phyloP scores from a whole-genome alignment of 257 asterid genomes.

The Coffea eugenioides region DNA sequence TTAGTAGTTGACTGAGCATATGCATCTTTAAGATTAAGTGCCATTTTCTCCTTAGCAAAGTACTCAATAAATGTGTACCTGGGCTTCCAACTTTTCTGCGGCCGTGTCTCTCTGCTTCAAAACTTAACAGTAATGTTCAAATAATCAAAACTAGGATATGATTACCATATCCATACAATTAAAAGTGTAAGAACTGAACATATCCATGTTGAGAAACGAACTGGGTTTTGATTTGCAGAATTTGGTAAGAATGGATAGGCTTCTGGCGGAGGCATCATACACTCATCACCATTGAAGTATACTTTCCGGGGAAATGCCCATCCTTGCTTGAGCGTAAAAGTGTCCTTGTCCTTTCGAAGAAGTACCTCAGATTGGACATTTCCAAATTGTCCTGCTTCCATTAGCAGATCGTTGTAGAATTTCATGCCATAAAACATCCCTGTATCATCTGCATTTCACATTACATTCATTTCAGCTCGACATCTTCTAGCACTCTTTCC shows the following conservation, averaged over 20 bases:
- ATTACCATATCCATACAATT: conserved; percentile 32
- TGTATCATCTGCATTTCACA: conserved; percentile 69
- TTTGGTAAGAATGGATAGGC: conserved; percentile 80
- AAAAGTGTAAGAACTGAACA: conserved; percentile 31
- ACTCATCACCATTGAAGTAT: conserved; percentile 88
- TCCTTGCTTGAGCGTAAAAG: conserved; percentile 72
- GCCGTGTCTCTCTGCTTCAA: conserved; percentile 22
- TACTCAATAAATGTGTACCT: conserved; percentile 4
- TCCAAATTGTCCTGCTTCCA: conserved; percentile 82
- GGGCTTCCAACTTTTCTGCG: background rate
- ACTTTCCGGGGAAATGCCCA: conserved; percentile 94
- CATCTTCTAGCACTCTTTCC: too few relatives aligned
- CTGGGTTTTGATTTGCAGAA: conserved; percentile 39
- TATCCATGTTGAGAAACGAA: conserved; percentile 24
- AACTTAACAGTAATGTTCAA: conserved; percentile 20
- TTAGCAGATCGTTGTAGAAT: conserved; percentile 73
- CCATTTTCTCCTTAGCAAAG: background rate
- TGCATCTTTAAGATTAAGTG: background rate
- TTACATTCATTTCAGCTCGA: background rate
- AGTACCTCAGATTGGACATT: conserved; percentile 82
- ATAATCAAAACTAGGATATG: conserved; percentile 21
- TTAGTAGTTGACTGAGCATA: background rate
- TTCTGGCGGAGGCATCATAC: conserved; percentile 84
- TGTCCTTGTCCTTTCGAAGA: conserved; percentile 64
- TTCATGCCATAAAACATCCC: conserved; percentile 94